Conservation (phyloP, 768 basidiomycete species). For the Kwoniella heveanensis region DNA sequence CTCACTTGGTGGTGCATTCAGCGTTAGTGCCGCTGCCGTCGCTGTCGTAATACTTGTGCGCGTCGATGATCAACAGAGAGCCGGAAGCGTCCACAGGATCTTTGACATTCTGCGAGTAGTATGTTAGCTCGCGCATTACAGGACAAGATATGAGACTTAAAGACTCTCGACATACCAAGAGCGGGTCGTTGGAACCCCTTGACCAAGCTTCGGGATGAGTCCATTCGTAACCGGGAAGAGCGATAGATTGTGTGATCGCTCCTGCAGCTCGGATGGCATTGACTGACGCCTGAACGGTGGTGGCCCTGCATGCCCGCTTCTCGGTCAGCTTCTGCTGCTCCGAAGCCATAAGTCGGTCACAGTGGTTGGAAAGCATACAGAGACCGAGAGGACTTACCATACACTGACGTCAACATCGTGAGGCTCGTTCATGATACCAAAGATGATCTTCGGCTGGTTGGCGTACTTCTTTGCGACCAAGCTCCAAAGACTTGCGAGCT, state of each 20-base stretch:
- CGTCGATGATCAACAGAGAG: conserved; percentile 62
- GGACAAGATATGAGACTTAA: conserved; percentile 58
- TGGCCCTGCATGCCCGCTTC: no score
- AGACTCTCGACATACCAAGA: conserved; percentile 53
- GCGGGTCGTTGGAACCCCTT: conserved; percentile 61
- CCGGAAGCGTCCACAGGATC: conserved; percentile 58
- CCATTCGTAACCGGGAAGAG: conserved; percentile 66
- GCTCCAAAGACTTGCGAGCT: conserved; percentile 64
- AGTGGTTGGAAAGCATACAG: no score
- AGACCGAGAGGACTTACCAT: conserved; percentile 38
- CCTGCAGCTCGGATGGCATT: conserved; percentile 66
- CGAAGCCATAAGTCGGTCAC: no score
- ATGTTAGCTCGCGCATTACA: conserved; percentile 55
- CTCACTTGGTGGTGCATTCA: conserved; percentile 61
- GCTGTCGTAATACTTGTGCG: conserved; percentile 66
- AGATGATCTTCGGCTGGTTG: conserved; percentile 58
- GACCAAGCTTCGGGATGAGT: conserved; percentile 60
- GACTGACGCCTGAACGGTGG: conserved; percentile 64
- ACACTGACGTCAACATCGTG: conserved; percentile 60
- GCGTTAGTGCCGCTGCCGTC: conserved; percentile 61
- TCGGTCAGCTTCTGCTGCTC: no score
- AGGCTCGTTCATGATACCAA: conserved; percentile 66
- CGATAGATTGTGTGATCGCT: conserved; percentile 63
- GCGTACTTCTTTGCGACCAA: conserved; percentile 62
- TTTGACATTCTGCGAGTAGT: conserved; percentile 51